These are phyloP conservation scores for Cardamine chenopodiifolia DNA, from an alignment of 345 rosid species.

Conservation along the genomic window DNA sequence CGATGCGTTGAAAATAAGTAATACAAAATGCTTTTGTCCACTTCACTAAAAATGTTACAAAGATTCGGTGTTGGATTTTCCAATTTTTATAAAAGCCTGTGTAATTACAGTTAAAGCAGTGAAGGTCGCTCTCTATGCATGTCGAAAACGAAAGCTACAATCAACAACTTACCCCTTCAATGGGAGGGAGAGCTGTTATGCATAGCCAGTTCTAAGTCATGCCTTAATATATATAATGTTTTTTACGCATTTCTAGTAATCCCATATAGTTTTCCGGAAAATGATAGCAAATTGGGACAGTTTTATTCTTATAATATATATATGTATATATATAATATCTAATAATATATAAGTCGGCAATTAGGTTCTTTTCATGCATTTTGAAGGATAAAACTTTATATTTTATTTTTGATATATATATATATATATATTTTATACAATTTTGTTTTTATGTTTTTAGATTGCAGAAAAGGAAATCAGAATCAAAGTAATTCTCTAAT, in stretches of 20 bases:
- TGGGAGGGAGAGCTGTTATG: slow-evolving; percentile 32
- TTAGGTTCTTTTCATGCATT: neutral
- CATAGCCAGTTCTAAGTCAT: slow-evolving; percentile 20
- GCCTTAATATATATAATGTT: neutral
- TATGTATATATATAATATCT: neutral
- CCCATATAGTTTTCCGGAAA: neutral
- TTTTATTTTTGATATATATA: neutral
- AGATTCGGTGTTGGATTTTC: slow-evolving; percentile 47
- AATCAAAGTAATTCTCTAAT: neutral
- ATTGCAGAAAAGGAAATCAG: neutral
- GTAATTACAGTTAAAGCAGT: slow-evolving; percentile 36
- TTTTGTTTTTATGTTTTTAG: neutral
- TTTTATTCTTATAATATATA: neutral
- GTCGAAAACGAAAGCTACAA: slow-evolving; percentile 44
- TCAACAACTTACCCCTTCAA: slow-evolving; percentile 41
- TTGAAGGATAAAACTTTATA: neutral
- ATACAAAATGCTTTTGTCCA: slow-evolving; percentile 26
- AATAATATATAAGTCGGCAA: slow-evolving; percentile 2
- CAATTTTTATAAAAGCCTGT: slow-evolving; percentile 29
- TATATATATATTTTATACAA: neutral
- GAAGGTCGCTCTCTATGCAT: slow-evolving; percentile 44
- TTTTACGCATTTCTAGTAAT: neutral
- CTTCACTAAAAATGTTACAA: slow-evolving; percentile 37
- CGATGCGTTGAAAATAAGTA: slow-evolving; percentile 26
- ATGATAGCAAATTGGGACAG: slow-evolving; percentile 16